phyloP scores from a whole-genome alignment of 2,329 filamentous ascomycete genomes.

The Arthroderma uncinatum region DNA sequence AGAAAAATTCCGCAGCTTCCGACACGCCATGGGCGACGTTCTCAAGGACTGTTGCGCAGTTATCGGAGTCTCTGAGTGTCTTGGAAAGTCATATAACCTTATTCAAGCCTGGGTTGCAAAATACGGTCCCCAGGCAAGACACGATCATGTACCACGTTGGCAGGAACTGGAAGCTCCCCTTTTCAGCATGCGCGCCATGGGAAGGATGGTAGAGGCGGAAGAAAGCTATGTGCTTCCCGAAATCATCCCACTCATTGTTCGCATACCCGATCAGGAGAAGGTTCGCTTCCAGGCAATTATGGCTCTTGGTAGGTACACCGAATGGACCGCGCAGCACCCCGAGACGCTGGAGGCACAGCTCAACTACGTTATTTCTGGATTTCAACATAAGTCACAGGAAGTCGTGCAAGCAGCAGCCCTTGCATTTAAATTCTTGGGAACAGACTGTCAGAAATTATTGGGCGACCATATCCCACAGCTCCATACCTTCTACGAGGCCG shows the following conservation, averaged over 20 bases:
- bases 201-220: slow-evolving; percentile 84
- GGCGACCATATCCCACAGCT: slow-evolving; percentile 74
- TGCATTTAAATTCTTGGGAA: slow-evolving; percentile 94
- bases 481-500: slow-evolving; percentile 83
- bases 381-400: slow-evolving; percentile 77
- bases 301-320: slow-evolving; percentile 90
- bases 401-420: slow-evolving; percentile 85
- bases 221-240: slow-evolving; percentile 80
- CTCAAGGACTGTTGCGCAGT: slow-evolving; percentile 96
- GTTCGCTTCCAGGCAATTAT: slow-evolving; percentile 97
- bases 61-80: slow-evolving; percentile 81
- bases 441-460: slow-evolving; percentile 79
- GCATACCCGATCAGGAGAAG: slow-evolving; percentile 93
- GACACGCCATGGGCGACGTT: slow-evolving; percentile 94
- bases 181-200: slow-evolving; percentile 92
- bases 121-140: slow-evolving; percentile 64
- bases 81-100: slow-evolving; percentile 74
- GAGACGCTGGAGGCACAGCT: slow-evolving; percentile 88
- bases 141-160: slow-evolving; percentile 77
- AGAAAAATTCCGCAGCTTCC: slow-evolving; percentile 92
- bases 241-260: slow-evolving; percentile 84
- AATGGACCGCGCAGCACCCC: slow-evolving; percentile 91
- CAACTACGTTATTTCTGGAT: slow-evolving; percentile 89
- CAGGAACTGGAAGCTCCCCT: slow-evolving; percentile 90
- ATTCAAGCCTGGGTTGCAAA: slow-evolving; percentile 82